phyloP scores from a whole-genome alignment of 768 basidiomycete genomes.

The Pholiota microspora region DNA sequence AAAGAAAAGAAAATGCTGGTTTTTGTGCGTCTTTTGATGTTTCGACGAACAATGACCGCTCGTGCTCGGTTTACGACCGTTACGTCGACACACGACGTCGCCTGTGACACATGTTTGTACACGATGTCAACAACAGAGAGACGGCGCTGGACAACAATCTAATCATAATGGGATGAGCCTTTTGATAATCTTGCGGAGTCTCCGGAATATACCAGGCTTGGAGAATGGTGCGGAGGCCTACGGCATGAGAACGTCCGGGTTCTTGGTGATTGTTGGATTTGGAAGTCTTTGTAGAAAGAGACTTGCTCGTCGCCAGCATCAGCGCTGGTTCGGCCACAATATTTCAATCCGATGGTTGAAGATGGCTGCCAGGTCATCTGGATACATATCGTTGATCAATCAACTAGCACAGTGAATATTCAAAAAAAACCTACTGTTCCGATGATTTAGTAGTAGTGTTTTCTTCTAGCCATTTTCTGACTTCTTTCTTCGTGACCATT shows the following conservation, averaged over 20 bases:
- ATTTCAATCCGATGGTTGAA: neutral
- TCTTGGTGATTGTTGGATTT: neutral
- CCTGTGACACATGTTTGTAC: neutral
- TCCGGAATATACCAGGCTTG: no score
- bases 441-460: conserved; percentile 17
- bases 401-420: neutral
- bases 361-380: neutral
- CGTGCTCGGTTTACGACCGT: neutral
- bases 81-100: neutral
- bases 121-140: neutral
- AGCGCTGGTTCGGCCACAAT: no score
- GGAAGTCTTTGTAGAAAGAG: neutral
- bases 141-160: neutral
- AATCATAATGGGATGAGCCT: neutral
- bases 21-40: neutral
- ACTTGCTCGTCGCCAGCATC: neutral
- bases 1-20: neutral
- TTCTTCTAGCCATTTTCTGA: conserved; percentile 81
- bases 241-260: no score
- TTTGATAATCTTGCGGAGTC: neutral
- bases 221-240: no score
- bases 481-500: conserved; percentile 74
- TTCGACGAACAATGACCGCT: neutral
- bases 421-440: neutral
- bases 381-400: neutral